Evolutionary conservation across 495 filamentous ascomycete species (phyloP), one percentile per base, ranked within the genome.

Genomic region (Chlorociboria aeruginascens): DNA sequence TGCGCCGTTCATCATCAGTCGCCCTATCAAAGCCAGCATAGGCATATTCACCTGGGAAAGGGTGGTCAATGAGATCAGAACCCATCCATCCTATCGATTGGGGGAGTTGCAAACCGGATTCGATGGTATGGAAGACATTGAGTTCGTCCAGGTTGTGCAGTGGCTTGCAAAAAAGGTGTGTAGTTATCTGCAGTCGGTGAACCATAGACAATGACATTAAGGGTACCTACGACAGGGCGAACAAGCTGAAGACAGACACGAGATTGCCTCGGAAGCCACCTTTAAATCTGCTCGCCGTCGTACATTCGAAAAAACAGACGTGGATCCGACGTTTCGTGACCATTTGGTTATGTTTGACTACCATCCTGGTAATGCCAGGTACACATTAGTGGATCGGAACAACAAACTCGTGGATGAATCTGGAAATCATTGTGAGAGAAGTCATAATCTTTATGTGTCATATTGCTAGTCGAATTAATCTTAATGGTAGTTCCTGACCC

Each of bases 11-110:
- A 14, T 50, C 8, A 36, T 34, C 32, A 20, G n/a, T 7, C 16
- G 7, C 11, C 47, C 47, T 16, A 50, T 50, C 38, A 3, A 25
- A 2, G 3, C 40, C 14, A 50, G 47, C 40, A 43, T 37, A 39
- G 47, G 40, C 3, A 39, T 49, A 17, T n/a, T 17, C 20, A 46
- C 44, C 3, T 38, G 36, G 14, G 13, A 37, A 7, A 20, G 38
- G 28, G 44, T 46, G 8, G 38, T 34, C 33, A 17, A 31, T 14
- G 20, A 17, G 32, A 46, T 46, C 12, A 34, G 12, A n/a, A n/a
- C n/a, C n/a, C n/a, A n/a, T n/a, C n/a, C n/a, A n/a, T n/a, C n/a
- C n/a, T n/a, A n/a, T n/a, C n/a, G n/a, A n/a, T n/a, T n/a, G n/a
- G 13, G 30, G 13, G 17, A 34, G n/a, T 45, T 32, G 16, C 29